phyloP scores from a whole-genome alignment of 2,329 filamentous ascomycete species.

The Ceratocystis cacaofunesta region DNA sequence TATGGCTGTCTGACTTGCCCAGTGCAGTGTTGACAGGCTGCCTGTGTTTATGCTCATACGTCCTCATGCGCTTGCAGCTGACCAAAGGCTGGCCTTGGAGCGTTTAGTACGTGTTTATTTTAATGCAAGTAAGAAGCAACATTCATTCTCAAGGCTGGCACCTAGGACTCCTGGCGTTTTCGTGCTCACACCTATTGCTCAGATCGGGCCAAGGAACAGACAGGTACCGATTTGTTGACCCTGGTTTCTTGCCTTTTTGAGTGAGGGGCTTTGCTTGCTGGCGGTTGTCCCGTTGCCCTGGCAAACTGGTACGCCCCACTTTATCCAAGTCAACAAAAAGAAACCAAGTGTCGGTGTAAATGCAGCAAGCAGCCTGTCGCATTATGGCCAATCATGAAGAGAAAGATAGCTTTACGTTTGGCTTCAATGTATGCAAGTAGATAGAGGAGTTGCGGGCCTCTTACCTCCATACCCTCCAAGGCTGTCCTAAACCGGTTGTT shows the following conservation, averaged over 20 bases:
- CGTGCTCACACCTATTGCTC: background rate
- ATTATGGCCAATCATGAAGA: background rate
- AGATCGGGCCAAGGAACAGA: background rate
- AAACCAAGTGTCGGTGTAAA: slow-evolving; percentile 1
- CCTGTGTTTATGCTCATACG: too few relatives aligned
- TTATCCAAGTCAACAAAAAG: slow-evolving; percentile 5
- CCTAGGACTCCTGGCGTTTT: background rate
- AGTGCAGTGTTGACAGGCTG: too few relatives aligned
- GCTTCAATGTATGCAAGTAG: background rate
- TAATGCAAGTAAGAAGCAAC: background rate
- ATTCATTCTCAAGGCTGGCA: too few relatives aligned
- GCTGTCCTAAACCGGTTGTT: too few relatives aligned
- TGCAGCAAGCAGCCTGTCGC: background rate
- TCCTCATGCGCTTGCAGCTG: background rate
- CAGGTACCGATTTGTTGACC: slow-evolving; percentile 1
- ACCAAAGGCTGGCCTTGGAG: background rate
- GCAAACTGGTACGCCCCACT: slow-evolving; percentile 3
- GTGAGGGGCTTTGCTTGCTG: background rate
- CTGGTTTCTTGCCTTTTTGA: background rate
- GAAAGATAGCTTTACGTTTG: background rate
- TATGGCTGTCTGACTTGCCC: too few relatives aligned
- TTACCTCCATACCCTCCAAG: too few relatives aligned
- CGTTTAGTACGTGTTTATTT: background rate
- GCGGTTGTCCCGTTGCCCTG: background rate
- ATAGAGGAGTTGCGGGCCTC: too few relatives aligned